Evolutionary conservation across 345 rosid genomes (phyloP), one percentile per base, ranked within the genome.

Genomic region (Schrenkiella parvula): DNA sequence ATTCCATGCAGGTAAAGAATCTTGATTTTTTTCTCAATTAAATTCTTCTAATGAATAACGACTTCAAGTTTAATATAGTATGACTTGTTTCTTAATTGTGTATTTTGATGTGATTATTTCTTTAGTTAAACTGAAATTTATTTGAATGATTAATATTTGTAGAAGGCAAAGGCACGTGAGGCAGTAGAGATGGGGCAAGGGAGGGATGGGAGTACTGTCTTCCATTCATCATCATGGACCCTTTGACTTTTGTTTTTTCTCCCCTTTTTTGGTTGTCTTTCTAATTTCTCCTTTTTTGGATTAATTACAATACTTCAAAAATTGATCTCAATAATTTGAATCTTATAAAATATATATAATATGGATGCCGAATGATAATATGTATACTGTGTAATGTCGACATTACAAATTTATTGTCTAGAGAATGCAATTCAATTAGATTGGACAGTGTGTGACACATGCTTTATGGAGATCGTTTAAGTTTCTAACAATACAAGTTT

Each of bases 111-210:
- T 51, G 69, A 52, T 48, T 67, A 60, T 14, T 25, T 38, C 47
- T 6, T 8, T 29, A 44, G 3, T 5, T 3, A 8, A 42, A 18
- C 3, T 50, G 31, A 12, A 2, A 17, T 7, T 63, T 2, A 11
- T 55, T 8, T 46, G 39, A 48, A 47, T 59, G 37, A 23, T 19
- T 47, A 58, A 70, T 31, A 23, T 46, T 1, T 51, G 58, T 71
- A 89, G 89, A 85, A 80, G 76, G 88, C 81, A 71, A 87, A 84
- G 79, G 89, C 84, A 73, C 68, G 79, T 56, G 88, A 87, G 69
- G 84, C 85, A 56, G 83, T 83, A 42, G 89, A 79, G 76, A 43
- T 84, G 71, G 88, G 85, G 75, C 64, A 81, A 78, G 76, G 73
- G 78, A 85, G 73, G 77, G 80, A 82, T 74, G 88, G 80, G 73